Conservation (phyloP, 169 alveolate species). For the Eimeria falciformis region DNA sequence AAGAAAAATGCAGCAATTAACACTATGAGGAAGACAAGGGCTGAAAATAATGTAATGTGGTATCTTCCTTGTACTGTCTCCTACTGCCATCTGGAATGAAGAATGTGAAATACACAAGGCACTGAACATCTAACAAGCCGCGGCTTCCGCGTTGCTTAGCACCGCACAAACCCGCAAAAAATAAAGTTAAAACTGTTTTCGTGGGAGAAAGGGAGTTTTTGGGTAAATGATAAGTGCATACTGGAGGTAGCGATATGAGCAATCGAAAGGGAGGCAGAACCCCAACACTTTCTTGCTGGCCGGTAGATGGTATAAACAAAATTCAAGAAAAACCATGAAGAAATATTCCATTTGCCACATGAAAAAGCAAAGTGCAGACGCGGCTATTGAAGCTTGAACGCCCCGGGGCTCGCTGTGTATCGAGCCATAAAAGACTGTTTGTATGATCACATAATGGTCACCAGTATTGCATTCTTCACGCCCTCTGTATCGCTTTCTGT, state of each 20-base stretch:
- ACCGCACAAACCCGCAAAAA: neutral
- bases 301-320: neutral
- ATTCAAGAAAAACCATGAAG: neutral
- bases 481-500: no score
- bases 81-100: neutral
- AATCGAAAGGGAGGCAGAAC: constrained; percentile 14
- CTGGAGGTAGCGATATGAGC: constrained; percentile 1
- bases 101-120: neutral
- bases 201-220: neutral
- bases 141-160: neutral
- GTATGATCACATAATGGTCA: no score
- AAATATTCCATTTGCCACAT: neutral
- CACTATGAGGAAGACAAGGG: no score
- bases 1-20: no score
- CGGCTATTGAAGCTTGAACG: neutral
- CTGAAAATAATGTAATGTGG: no score
- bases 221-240: neutral
- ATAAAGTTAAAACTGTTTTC: neutral
- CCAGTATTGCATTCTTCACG: no score
- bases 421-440: no score
- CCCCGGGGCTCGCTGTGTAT: no score
- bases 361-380: neutral
- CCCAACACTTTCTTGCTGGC: neutral
- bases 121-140: neutral
- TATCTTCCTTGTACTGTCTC: no score